Evolutionary conservation across 1,284 basidiomycete species (phyloP).

Genomic region (Sanguinoderma infundibulare): DNA sequence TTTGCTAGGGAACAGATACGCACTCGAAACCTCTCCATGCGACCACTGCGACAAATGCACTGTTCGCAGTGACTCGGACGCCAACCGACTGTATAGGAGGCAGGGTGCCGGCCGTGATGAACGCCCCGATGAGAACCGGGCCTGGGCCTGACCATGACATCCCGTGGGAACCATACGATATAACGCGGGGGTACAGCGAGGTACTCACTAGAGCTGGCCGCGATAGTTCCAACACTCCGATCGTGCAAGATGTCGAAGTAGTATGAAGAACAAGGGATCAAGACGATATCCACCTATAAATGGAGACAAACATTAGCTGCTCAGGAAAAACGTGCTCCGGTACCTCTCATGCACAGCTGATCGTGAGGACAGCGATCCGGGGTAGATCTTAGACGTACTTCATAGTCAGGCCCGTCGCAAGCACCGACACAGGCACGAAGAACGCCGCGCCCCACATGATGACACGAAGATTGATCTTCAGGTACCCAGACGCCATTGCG

Average conservation of each 20-base stretch:
- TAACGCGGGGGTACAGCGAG: no score
- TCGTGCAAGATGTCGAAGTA: conserved; percentile 57
- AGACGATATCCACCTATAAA: conserved; percentile 47
- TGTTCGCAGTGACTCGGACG: no score
- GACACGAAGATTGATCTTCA: conserved; percentile 63
- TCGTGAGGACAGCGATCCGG: conserved; percentile 45
- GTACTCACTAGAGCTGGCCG: no score
- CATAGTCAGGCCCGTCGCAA: conserved; percentile 40
- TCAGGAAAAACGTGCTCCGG: conserved; percentile 44
- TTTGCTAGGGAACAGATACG: no score
- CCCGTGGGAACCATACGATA: no score
- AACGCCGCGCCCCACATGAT: conserved; percentile 49
- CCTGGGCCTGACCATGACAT: no score
- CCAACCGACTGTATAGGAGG: no score
- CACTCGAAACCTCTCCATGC: no score
- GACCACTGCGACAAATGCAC: no score
- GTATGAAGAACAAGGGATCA: conserved; percentile 60
- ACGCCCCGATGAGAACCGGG: no score
- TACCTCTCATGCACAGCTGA: conserved; percentile 53
- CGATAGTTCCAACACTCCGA: conserved; percentile 57
- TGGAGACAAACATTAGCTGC: background rate
- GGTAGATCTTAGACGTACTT: conserved; percentile 43
- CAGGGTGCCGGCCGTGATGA: no score
- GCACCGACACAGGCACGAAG: conserved; percentile 47
- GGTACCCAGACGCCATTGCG: conserved; percentile 56